phyloP scores from a whole-genome alignment of 768 basidiomycete genomes.

The Xanthoconium stramineum region DNA sequence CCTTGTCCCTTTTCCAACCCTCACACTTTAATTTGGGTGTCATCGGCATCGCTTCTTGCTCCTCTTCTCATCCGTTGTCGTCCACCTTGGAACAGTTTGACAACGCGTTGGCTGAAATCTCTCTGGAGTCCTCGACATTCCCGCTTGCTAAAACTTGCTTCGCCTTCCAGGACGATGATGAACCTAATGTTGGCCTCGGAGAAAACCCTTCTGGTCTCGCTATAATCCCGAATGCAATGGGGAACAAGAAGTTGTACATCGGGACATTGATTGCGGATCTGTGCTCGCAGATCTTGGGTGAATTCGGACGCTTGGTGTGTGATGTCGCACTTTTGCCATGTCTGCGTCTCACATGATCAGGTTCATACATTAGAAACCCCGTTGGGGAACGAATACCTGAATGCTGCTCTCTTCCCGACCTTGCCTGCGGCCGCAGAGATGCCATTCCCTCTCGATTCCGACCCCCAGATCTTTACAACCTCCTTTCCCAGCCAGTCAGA shows the following conservation, averaged over 20 bases:
- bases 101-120: constrained; percentile 58
- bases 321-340: neutral
- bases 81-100: constrained; percentile 66
- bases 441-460: constrained; percentile 51
- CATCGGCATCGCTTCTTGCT: constrained; percentile 79
- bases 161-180: constrained; percentile 72
- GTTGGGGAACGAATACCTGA: constrained; percentile 81
- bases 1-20: constrained; percentile 70
- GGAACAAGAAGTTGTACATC: constrained; percentile 84
- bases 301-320: constrained; percentile 81
- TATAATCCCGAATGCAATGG: constrained; percentile 81
- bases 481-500: constrained; percentile 59
- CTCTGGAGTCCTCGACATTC: constrained; percentile 62
- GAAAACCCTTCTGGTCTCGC: constrained; percentile 62
- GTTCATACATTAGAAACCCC: constrained; percentile 78
- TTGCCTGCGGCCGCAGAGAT: constrained; percentile 61
- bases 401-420: constrained; percentile 60
- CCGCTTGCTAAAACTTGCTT: constrained; percentile 82
- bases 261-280: constrained; percentile 87
- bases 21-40: constrained; percentile 86
- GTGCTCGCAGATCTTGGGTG: constrained; percentile 81
- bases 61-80: constrained; percentile 49
- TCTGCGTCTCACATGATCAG: constrained; percentile 39
- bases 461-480: constrained; percentile 40
- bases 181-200: constrained; percentile 50